A percentile compares a stretch with the other conserved stretches of the same genome.
Conservation (phyloP, 441 rosid species). For the Biscutella laevigata region DNA sequence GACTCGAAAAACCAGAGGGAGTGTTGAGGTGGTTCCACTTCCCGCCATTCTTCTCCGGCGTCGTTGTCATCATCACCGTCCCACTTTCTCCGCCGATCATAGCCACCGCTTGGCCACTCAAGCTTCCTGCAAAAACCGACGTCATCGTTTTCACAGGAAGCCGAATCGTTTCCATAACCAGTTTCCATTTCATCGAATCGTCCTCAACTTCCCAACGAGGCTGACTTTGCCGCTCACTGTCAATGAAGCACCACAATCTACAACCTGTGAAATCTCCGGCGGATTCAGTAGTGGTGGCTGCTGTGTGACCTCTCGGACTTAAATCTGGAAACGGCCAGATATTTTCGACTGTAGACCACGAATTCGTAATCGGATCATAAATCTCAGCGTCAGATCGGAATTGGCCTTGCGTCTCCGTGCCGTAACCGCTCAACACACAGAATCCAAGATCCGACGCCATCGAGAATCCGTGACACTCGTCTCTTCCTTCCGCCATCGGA, state of each 20-base stretch:
- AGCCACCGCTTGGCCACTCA: conserved; percentile 19
- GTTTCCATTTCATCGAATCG: conserved; percentile 25
- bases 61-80: conserved; percentile 27
- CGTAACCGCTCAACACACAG: conserved; percentile 52
- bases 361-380: conserved; percentile 30
- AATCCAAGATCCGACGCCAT: conserved; percentile 34
- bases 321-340: conserved; percentile 37
- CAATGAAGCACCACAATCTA: conserved; percentile 19
- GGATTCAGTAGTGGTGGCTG: conserved; percentile 1
- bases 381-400: conserved; percentile 42
- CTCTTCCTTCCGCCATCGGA: conserved; percentile 42
- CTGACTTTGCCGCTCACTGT: conserved; percentile 20
- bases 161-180: conserved; percentile 24
- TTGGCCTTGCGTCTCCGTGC: conserved; percentile 45
- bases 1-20: conserved; percentile 42
- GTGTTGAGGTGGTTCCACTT: conserved; percentile 40
- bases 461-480: conserved; percentile 41
- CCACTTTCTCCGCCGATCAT: conserved; percentile 37
- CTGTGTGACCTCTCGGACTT: conserved; percentile 37
- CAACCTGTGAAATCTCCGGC: conserved; percentile 20
- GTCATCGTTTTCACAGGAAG: conserved; percentile 29
- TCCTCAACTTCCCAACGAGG: conserved; percentile 29
- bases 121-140: conserved; percentile 30
- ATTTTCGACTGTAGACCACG: conserved; percentile 28
- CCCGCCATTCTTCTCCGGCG: conserved; percentile 21